Percentiles rank a stretch among this genome's conserved stretches.
Evolutionary conservation across 495 filamentous ascomycete genomes (phyloP).

Genomic region (Penicillium coprophilum): DNA sequence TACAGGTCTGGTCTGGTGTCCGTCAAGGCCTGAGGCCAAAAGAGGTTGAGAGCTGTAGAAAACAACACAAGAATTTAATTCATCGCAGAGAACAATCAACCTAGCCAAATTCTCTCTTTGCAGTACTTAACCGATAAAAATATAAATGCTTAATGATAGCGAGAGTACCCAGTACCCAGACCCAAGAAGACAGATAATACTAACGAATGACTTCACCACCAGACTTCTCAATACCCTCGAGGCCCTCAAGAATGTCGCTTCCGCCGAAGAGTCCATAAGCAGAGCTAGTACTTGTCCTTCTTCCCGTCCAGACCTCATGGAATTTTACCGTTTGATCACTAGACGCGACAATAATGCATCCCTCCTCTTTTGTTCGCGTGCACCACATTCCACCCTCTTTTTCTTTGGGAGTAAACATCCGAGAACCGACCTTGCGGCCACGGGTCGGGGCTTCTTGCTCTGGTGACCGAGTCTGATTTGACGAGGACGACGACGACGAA

Average conservation of each 20-base stretch:
- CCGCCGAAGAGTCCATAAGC: constrained; percentile 73
- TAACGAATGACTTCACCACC: constrained; percentile 50
- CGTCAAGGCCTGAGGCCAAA: no score
- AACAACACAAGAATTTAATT: neutral
- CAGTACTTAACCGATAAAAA: constrained; percentile 2
- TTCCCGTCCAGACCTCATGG: constrained; percentile 85
- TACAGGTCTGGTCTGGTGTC: no score
- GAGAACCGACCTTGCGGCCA: constrained; percentile 4
- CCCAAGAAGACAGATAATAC: constrained; percentile 8
- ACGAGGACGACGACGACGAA: neutral
- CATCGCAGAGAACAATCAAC: neutral
- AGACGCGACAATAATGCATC: constrained; percentile 90
- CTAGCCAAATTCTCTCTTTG: constrained; percentile 1
- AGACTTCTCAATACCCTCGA: constrained; percentile 82
- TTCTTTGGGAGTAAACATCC: constrained; percentile 36
- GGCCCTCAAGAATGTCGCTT: constrained; percentile 81
- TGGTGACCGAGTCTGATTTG: constrained; percentile 1
- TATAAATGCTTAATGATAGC: constrained; percentile 9
- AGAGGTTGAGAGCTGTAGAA: neutral
- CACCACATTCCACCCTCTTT: constrained; percentile 55
- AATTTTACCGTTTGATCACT: constrained; percentile 96
- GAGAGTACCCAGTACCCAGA: constrained; percentile 2
- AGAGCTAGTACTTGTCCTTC: constrained; percentile 54
- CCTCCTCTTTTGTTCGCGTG: constrained; percentile 68
- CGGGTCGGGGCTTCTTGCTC: neutral